Evolutionary conservation across 116 monocot species (phyloP), one percentile per base, ranked within the genome.

Genomic region (Iris pallida): DNA sequence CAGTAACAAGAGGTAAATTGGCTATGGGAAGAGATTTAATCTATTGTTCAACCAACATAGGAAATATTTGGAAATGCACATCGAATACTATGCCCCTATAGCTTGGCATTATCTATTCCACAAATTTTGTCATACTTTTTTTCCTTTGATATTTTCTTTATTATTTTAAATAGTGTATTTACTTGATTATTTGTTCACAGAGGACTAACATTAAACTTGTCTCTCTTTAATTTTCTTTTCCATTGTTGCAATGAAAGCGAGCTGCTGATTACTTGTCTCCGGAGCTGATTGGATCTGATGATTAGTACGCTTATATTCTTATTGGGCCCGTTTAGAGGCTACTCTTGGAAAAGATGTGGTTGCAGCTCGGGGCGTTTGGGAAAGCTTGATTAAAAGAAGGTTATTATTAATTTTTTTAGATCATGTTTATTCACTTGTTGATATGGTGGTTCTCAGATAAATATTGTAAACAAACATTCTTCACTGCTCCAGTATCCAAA

Each of bases 291-390:
- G 75, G 68, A 8, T 47, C 47, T n/a, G 79, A 88, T 65, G 83
- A 83, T 78, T 93, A 55, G 59, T 98, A 59, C 76, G 41, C 51
- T 53, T 98, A 56, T 71, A 93, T 75, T 67, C 71, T 69, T 98
- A 98, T 58, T 98, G 98, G 93, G 83, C 98, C 53, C 81, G 73
- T 47, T 73, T 98, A 68, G 98, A 98, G 63, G 68, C 64, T 56
- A 83, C 65, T 47, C 80, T 93, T 64, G 88, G 85, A 75, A 80
- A 93, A 42, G 93, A 88, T 76, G 19, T 90, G 14, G 66, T 57
- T 86, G 85, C 90, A 67, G 93, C 93, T 75, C 87, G 93, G 65
- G 85, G 82, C 57, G 93, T 98, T 43, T 98, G 93, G 93, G 98
- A 98, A 81, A 86, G 69, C 43, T 73, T 93, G 45, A 73, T 98